Evolutionary conservation across 2,329 filamentous ascomycete genomes (phyloP).

Genomic region (Curvularia verruculosa): DNA sequence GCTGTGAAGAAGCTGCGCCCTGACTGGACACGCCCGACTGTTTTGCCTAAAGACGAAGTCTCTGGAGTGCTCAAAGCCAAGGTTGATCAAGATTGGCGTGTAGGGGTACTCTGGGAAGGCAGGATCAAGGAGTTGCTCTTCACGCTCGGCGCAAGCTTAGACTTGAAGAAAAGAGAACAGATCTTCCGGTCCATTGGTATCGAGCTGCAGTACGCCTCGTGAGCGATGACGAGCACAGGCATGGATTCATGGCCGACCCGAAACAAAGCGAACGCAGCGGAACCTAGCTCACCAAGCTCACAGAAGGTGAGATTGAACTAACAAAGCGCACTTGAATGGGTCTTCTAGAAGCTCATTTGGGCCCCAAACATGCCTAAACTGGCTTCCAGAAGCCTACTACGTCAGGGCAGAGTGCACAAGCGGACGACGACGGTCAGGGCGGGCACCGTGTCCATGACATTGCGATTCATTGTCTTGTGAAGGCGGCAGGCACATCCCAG

Average conservation of each 20-base stretch:
- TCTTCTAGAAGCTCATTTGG: slow-evolving; percentile 25
- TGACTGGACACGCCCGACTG: slow-evolving; percentile 48
- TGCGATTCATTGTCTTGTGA: slow-evolving; percentile 24
- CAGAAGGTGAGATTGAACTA: too few relatives aligned
- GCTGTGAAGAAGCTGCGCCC: slow-evolving; percentile 51
- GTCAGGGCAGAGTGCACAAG: slow-evolving; percentile 23
- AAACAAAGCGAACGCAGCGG: slow-evolving; percentile 15
- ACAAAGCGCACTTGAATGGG: slow-evolving; percentile 16
- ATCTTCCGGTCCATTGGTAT: slow-evolving; percentile 78
- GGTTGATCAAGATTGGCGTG: slow-evolving; percentile 84
- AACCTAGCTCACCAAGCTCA: slow-evolving; percentile 3
- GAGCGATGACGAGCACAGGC: slow-evolving; percentile 45
- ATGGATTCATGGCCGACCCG: slow-evolving; percentile 12
- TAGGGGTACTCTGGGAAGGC: slow-evolving; percentile 91
- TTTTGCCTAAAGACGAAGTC: slow-evolving; percentile 65
- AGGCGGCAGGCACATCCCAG: slow-evolving; percentile 25
- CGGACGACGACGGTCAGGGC: slow-evolving; percentile 10
- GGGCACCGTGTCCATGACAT: slow-evolving; percentile 15
- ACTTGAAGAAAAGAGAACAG: slow-evolving; percentile 75
- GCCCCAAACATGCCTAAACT: slow-evolving; percentile 18
- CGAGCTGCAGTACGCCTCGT: slow-evolving; percentile 83
- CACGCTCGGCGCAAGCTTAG: slow-evolving; percentile 84
- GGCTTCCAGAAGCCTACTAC: slow-evolving; percentile 28
- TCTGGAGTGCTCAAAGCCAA: slow-evolving; percentile 88
- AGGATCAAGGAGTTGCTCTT: slow-evolving; percentile 91